Percentiles rank a stretch among this genome's conserved stretches.
Evolutionary conservation across 2,329 filamentous ascomycete species (phyloP).

Genomic region (Fusarium denticulatum): DNA sequence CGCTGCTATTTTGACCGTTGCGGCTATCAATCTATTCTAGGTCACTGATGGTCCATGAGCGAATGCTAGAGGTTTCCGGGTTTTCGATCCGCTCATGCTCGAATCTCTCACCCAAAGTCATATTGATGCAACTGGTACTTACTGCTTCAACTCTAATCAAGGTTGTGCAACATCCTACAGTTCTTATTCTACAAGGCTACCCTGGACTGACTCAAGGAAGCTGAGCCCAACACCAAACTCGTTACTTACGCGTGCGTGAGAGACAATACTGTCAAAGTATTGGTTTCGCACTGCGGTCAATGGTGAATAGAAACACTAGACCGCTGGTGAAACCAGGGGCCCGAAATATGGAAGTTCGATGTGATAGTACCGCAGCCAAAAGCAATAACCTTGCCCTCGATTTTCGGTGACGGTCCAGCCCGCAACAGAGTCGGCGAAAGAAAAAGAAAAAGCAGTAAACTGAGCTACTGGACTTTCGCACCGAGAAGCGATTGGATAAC

Average conservation of each 20-base stretch:
- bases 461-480: background rate
- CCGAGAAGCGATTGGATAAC: slow-evolving; percentile 10
- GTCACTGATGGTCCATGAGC: background rate
- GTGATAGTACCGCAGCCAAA: background rate
- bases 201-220: background rate
- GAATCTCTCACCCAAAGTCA: background rate
- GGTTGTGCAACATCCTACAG: background rate
- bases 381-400: background rate
- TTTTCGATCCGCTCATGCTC: background rate
- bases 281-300: slow-evolving; percentile 24
- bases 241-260: slow-evolving; percentile 1
- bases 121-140: background rate
- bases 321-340: slow-evolving; percentile 21
- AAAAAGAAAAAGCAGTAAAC: slow-evolving; percentile 25
- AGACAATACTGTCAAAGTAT: slow-evolving; percentile 1
- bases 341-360: background rate
- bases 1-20: background rate
- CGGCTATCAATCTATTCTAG: background rate
- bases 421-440: slow-evolving; percentile 15
- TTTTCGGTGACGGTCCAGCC: slow-evolving; percentile 1
- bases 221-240: background rate
- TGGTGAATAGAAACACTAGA: slow-evolving; percentile 4
- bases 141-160: background rate
- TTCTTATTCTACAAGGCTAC: background rate
- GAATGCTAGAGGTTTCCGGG: background rate